Percentiles rank a stretch among this genome's conserved stretches.
phyloP scores from a whole-genome alignment of 768 basidiomycete species.

The Boletus subcaerulescens region DNA sequence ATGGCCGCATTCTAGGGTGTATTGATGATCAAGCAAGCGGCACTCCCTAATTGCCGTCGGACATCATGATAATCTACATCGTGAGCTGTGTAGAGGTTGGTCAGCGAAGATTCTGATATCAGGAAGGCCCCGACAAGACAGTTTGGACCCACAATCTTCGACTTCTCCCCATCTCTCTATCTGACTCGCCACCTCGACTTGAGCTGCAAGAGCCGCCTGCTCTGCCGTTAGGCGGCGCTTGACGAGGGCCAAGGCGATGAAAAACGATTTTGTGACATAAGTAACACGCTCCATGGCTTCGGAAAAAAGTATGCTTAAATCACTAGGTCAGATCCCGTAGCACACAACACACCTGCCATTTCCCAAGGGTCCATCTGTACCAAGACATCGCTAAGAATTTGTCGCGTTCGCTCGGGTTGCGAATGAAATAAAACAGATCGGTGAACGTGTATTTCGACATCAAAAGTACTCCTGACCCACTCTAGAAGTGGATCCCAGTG shows the following conservation, averaged over 20 bases:
- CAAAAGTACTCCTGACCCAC: slow-evolving; percentile 71
- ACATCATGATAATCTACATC: slow-evolving; percentile 98
- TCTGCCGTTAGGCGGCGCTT: slow-evolving; percentile 75
- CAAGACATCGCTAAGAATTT: slow-evolving; percentile 56
- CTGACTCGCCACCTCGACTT: slow-evolving; percentile 93
- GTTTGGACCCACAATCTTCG: slow-evolving; percentile 81
- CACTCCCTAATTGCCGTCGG: slow-evolving; percentile 80
- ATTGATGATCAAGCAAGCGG: slow-evolving; percentile 55
- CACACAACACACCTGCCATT: slow-evolving; percentile 68
- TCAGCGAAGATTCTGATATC: slow-evolving; percentile 4
- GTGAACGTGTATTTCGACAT: slow-evolving; percentile 63
- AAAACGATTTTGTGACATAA: slow-evolving; percentile 85
- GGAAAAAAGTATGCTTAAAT: not conserved
- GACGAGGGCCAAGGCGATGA: slow-evolving; percentile 83
- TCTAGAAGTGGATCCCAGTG: slow-evolving; percentile 88
- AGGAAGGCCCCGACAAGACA: not conserved
- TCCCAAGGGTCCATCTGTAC: slow-evolving; percentile 75
- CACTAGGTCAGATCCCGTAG: not conserved
- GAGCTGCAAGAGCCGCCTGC: slow-evolving; percentile 78
- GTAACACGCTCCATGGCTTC: slow-evolving; percentile 89
- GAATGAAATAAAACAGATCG: slow-evolving; percentile 66
- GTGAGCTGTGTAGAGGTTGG: slow-evolving; percentile 62
- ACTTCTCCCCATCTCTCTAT: slow-evolving; percentile 99
- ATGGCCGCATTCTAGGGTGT: slow-evolving; percentile 20
- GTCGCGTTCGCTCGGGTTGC: slow-evolving; percentile 69